Evolutionary conservation across 2,329 filamentous ascomycete species (phyloP).

Genomic region (Trematosphaeria pertusa): DNA sequence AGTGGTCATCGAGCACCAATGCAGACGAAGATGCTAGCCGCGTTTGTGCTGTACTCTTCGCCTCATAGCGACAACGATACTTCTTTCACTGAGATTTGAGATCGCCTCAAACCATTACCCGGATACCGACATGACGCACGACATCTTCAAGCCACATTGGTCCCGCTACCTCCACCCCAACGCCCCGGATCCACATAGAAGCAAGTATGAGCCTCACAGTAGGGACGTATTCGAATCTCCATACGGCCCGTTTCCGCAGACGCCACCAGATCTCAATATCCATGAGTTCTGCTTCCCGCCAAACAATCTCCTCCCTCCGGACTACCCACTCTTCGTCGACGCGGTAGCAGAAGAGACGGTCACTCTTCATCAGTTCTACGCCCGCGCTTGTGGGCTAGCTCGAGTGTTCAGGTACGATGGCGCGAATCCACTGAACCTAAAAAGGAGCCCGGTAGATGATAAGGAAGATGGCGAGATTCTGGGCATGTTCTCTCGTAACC

Average conservation of each 20-base stretch:
- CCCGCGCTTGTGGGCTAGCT: slow-evolving; percentile 32
- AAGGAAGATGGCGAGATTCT: slow-evolving; percentile 38
- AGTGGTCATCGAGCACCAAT: neutral
- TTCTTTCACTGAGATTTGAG: neutral
- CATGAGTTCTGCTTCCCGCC: slow-evolving; percentile 40
- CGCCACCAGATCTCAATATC: slow-evolving; percentile 36
- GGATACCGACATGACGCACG: slow-evolving; percentile 21
- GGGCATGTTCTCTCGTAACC: slow-evolving; percentile 35
- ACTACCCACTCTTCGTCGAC: slow-evolving; percentile 41
- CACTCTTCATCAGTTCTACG: slow-evolving; percentile 38
- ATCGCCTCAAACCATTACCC: neutral
- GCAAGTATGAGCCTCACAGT: slow-evolving; percentile 26
- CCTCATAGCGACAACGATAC: too few relatives aligned
- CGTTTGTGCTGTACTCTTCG: too few relatives aligned
- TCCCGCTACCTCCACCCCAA: slow-evolving; percentile 31
- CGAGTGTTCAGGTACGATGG: slow-evolving; percentile 36
- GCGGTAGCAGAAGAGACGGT: slow-evolving; percentile 31
- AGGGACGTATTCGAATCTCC: slow-evolving; percentile 31
- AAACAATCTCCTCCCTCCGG: slow-evolving; percentile 28
- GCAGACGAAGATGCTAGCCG: too few relatives aligned
- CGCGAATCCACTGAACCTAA: slow-evolving; percentile 30
- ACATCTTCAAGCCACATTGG: slow-evolving; percentile 36
- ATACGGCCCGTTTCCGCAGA: slow-evolving; percentile 35
- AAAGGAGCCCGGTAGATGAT: slow-evolving; percentile 29
- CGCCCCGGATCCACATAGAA: slow-evolving; percentile 29